These are phyloP conservation scores for Flaveria sonorensis DNA, from an alignment of 129 eudicot species.

Conservation along the genomic window DNA sequence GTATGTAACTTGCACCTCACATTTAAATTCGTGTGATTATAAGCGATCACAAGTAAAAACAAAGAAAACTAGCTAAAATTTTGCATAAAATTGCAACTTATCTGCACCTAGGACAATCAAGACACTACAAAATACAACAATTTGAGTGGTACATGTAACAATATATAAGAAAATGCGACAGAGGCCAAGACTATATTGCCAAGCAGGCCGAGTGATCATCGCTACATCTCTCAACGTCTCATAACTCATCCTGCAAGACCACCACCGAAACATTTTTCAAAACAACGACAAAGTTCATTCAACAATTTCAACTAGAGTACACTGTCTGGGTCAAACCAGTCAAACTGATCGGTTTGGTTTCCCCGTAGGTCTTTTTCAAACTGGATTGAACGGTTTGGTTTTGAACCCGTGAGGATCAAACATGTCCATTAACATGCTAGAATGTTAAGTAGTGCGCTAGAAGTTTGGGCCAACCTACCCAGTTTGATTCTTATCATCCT, in stretches of 20 bases:
- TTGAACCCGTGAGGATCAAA: neutral
- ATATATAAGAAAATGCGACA: slow-evolving; percentile 7
- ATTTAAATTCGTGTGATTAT: neutral
- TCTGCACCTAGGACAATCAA: neutral
- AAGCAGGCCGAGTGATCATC: neutral
- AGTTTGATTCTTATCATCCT: neutral
- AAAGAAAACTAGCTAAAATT: neutral
- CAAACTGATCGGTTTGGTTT: neutral
- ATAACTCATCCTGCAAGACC: slow-evolving; percentile 66
- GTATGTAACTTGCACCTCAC: neutral
- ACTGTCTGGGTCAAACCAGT: neutral
- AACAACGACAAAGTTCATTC: neutral
- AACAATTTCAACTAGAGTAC: neutral
- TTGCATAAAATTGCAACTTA: slow-evolving; percentile 14
- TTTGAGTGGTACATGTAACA: slow-evolving; percentile 14
- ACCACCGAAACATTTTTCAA: slow-evolving; percentile 27
- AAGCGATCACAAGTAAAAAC: slow-evolving; percentile 4
- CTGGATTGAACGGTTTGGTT: neutral
- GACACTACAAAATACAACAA: slow-evolving; percentile 16
- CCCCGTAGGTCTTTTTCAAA: neutral
- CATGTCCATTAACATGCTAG: neutral
- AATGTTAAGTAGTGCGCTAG: neutral
- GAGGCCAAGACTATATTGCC: neutral
- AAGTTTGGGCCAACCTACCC: neutral
- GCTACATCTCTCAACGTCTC: slow-evolving; percentile 21